phyloP scores from a whole-genome alignment of 2,329 filamentous ascomycete species.

The Periconia digitata region DNA sequence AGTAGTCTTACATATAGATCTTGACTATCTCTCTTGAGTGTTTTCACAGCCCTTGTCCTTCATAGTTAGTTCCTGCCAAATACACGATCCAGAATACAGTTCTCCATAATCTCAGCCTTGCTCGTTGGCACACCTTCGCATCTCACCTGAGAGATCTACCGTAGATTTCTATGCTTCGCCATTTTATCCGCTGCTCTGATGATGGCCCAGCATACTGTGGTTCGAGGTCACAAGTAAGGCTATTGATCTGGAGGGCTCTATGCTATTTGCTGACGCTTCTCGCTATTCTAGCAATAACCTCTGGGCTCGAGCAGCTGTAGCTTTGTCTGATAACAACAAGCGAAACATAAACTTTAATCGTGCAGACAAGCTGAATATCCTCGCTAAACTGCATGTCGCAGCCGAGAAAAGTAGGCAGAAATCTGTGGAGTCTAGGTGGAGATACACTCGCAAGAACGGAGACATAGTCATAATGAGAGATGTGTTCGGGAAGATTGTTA shows the following conservation, averaged over 20 bases:
- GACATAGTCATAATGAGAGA: slow-evolving; percentile 28
- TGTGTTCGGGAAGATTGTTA: slow-evolving; percentile 28
- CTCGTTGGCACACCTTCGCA: background rate
- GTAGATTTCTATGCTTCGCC: slow-evolving; percentile 4
- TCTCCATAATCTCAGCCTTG: slow-evolving; percentile 1
- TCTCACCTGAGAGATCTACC: background rate
- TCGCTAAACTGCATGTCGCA: slow-evolving; percentile 13
- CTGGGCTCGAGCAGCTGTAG: slow-evolving; percentile 12
- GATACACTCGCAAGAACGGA: slow-evolving; percentile 16
- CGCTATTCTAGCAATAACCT: slow-evolving; percentile 13
- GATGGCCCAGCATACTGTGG: slow-evolving; percentile 12
- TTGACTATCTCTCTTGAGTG: too few species aligned
- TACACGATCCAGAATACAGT: background rate
- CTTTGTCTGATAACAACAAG: slow-evolving; percentile 15
- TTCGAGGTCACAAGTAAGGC: slow-evolving; percentile 5
- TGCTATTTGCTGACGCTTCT: slow-evolving; percentile 9
- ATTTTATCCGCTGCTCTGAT: slow-evolving; percentile 2
- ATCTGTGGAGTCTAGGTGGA: slow-evolving; percentile 14
- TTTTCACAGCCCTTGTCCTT: too few species aligned
- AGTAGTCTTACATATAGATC: too few species aligned
- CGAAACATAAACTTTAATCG: slow-evolving; percentile 16
- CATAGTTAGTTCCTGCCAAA: background rate
- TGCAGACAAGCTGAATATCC: slow-evolving; percentile 16
- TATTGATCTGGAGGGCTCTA: slow-evolving; percentile 1
- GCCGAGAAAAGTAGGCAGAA: slow-evolving; percentile 11